Conservation (phyloP, 306 rosid species). For the Inga laurina region DNA sequence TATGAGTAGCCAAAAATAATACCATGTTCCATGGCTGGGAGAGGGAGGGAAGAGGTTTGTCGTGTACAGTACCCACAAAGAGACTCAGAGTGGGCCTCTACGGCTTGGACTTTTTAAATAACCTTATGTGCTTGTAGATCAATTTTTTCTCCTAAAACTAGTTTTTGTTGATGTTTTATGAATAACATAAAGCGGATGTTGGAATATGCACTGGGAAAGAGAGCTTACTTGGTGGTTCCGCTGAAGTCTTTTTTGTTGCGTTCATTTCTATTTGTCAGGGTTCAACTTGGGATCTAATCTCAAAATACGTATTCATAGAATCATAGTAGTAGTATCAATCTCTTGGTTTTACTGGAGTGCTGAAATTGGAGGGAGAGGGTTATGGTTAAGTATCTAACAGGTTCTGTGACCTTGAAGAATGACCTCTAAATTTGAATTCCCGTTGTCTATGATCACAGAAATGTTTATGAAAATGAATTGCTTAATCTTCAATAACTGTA, state of each 20-base stretch:
- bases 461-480: background rate
- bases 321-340: background rate
- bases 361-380: background rate
- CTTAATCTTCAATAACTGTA: background rate
- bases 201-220: background rate
- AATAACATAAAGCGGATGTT: background rate
- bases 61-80: background rate
- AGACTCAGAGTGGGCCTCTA: background rate
- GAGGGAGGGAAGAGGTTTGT: background rate
- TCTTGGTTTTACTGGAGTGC: background rate
- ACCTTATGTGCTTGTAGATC: background rate
- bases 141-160: background rate
- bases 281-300: background rate
- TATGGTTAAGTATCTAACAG: constrained; percentile 4
- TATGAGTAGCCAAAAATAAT: background rate
- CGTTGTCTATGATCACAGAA: background rate
- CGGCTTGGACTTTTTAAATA: background rate
- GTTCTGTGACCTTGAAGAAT: background rate
- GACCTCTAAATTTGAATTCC: constrained; percentile 10
- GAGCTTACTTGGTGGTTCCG: background rate
- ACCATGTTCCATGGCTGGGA: background rate
- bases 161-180: background rate
- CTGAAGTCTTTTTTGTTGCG: background rate
- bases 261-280: background rate
- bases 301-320: background rate